phyloP scores from a whole-genome alignment of 106 monocot genomes.

The Dendrobium nobile region DNA sequence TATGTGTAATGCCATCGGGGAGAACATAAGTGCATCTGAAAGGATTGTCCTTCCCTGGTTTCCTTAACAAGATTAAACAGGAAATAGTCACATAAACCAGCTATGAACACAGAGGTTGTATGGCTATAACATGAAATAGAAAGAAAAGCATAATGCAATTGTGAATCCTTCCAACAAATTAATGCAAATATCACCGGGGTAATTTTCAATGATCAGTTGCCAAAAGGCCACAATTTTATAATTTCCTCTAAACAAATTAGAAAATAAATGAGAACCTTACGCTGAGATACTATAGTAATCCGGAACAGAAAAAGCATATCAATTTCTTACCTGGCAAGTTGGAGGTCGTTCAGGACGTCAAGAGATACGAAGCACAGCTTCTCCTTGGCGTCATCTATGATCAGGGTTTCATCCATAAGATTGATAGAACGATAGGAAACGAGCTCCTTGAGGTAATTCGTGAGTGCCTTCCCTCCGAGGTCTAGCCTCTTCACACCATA shows the following conservation, averaged over 20 bases:
- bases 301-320: not conserved
- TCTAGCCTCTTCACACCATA: conserved; percentile 74
- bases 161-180: not conserved
- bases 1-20: conserved; percentile 81
- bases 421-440: conserved; percentile 82
- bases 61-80: conserved; percentile 24
- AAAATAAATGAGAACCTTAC: not conserved
- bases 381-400: conserved; percentile 95
- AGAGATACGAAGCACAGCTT: conserved; percentile 88
- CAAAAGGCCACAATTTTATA: not conserved
- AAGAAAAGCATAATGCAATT: not conserved
- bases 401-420: conserved; percentile 89
- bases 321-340: conserved; percentile 55
- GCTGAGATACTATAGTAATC: not conserved
- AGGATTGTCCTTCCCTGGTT: conserved; percentile 60
- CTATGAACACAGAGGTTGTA: not conserved
- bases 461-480: conserved; percentile 88
- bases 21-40: conserved; percentile 90
- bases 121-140: not conserved
- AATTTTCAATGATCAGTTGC: not conserved
- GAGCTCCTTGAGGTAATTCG: conserved; percentile 94
- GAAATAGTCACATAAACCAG: not conserved
- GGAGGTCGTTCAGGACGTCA: conserved; percentile 65
- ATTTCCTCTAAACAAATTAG: not conserved
- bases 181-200: not conserved